Evolutionary conservation across 352 stramenopile species (phyloP).

Genomic region (Sclerospora graminicola): DNA sequence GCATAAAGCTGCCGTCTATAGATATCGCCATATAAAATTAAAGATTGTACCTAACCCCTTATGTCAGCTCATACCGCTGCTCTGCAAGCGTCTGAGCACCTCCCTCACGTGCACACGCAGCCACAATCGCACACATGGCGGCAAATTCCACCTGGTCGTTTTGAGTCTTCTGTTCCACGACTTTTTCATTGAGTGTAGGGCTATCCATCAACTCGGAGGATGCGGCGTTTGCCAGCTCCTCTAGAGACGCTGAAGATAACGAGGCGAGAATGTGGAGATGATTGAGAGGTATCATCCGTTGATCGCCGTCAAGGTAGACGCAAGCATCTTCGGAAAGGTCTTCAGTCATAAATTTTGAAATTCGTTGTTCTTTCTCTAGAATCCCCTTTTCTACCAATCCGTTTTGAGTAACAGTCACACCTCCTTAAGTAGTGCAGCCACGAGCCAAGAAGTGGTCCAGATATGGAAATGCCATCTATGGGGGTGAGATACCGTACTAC

Average conservation of each 20-base stretch:
- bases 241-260: constrained; percentile 10
- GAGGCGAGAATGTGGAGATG: constrained; percentile 4
- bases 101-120: constrained; percentile 13
- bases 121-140: constrained; percentile 23
- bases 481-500: no score
- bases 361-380: no score
- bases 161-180: neutral
- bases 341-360: no score
- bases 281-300: no score
- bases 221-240: constrained; percentile 15
- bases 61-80: constrained; percentile 9
- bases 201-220: constrained; percentile 13
- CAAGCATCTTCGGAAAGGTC: no score
- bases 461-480: no score
- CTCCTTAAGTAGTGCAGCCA: no score
- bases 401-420: no score
- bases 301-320: no score
- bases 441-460: no score
- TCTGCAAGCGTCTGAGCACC: constrained; percentile 1
- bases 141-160: constrained; percentile 11
- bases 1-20: constrained; percentile 19
- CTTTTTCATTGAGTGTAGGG: neutral
- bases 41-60: neutral
- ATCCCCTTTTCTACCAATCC: no score
- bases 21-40: neutral